Base-by-base conservation (phyloP, 2,329 filamentous ascomycete species). In the Claviceps fusiformis region DNA sequence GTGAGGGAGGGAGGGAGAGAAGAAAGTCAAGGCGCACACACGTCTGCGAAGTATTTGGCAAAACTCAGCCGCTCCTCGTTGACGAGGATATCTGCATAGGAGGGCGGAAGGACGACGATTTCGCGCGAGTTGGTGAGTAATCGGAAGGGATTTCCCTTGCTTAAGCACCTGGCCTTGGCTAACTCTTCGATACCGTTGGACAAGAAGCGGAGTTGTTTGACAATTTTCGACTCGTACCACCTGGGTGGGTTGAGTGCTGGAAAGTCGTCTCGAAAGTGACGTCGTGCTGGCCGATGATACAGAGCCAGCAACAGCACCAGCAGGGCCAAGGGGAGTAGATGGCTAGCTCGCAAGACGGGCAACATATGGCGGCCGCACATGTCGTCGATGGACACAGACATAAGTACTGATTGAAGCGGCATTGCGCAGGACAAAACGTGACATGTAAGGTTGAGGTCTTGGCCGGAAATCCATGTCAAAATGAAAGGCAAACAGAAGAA, bases 261-360 rank as follows among this genome's bases (percentile, higher is more conserved):
- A n/a, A 54, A 45, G n/a, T 50, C 47, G 33, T 15, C 24, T 13
- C 35, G 33, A 39, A 27, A 9, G 39, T 44, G 35, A 17, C 17
- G 52, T 3, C 47, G 52, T 24, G 41, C 17, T 35, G 54, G 3
- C 17, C 39, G 39, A 5, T 52, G 8, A 15, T n/a, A 54, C 13
- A 55, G 17, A 24, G 43, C 51, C n/a, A 57, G 66, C 61, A 76
- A 72, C 71, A 68, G 73, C n/a, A 57, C 73, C 54, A 77, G 71
- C 70, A 80, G 78, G 71, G 67, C 77, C 59, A 79, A 74, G 69
- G 70, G 68, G 63, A 80, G 75, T 3, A 57, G 27, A 15, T 33
- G 56, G 19, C 9, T 7, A 17, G 72, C 7, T n/a, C 47, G 45
- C 5, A 53, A 41, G 19, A 41, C 39, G 33, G 27, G 46, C 31